These are phyloP conservation scores for Ascochyta lentis DNA, from an alignment of 2,329 filamentous ascomycete genomes.

Conservation along the genomic window DNA sequence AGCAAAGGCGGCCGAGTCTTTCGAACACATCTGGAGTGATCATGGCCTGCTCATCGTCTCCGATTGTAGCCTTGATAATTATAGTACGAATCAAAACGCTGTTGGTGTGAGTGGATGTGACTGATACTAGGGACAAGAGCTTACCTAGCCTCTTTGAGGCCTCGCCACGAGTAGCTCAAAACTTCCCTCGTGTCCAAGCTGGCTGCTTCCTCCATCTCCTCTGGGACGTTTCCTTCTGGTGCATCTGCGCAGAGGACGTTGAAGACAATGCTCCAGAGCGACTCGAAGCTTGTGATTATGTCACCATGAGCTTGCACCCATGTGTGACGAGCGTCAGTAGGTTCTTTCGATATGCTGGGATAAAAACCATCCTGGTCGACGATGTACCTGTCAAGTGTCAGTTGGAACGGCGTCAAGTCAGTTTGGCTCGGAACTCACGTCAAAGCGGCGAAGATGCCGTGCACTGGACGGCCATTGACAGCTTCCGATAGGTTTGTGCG, in stretches of 20 bases:
- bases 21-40: constrained; percentile 61
- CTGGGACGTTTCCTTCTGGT: constrained; percentile 83
- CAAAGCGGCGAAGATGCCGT: constrained; percentile 52
- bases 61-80: constrained; percentile 48
- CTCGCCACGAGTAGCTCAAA: constrained; percentile 92
- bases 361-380: constrained; percentile 52
- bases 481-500: constrained; percentile 70
- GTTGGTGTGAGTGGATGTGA: constrained; percentile 2
- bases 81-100: constrained; percentile 71
- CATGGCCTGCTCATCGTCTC: constrained; percentile 24
- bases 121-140: constrained; percentile 8
- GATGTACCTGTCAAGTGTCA: constrained; percentile 53
- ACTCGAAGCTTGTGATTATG: constrained; percentile 66
- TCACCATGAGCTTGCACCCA: constrained; percentile 59
- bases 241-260: constrained; percentile 90
- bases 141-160: constrained; percentile 91
- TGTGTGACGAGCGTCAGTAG: constrained; percentile 14
- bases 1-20: constrained; percentile 74
- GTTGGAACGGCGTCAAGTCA: neutral
- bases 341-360: constrained; percentile 16
- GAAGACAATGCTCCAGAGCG: constrained; percentile 79
- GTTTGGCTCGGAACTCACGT: constrained; percentile 24
- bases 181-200: constrained; percentile 85
- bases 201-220: constrained; percentile 74
- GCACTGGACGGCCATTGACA: constrained; percentile 55